Percentiles rank a stretch among this genome's conserved stretches.
These are phyloP conservation scores for Dentiscutata heterogama DNA, from an alignment of 371 early-diverging fungal genomes.

Conservation along the genomic window DNA sequence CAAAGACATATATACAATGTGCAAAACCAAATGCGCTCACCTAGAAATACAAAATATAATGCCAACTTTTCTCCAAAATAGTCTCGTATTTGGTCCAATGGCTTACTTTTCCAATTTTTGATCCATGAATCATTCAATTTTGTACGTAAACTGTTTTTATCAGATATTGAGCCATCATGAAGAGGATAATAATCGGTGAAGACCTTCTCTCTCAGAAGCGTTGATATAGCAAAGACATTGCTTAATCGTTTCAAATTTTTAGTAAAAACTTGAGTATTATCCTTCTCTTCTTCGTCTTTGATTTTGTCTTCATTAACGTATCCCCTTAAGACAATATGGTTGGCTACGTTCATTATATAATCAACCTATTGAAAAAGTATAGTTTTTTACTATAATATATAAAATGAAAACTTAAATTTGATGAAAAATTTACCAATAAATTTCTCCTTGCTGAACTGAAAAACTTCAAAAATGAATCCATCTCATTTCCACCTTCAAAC, in stretches of 20 bases:
- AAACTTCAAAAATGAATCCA: neutral
- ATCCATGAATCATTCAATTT: slow-evolving; percentile 30
- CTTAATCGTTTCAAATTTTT: too few relatives aligned
- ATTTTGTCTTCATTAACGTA: neutral
- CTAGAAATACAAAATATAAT: slow-evolving; percentile 71
- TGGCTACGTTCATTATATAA: slow-evolving; percentile 24
- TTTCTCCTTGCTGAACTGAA: neutral
- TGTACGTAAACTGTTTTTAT: neutral
- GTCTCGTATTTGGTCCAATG: slow-evolving; percentile 57
- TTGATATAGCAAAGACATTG: too few relatives aligned
- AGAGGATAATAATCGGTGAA: neutral
- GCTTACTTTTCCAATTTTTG: slow-evolving; percentile 46
- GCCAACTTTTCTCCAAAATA: slow-evolving; percentile 74
- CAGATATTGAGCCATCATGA: neutral
- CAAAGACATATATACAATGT: neutral
- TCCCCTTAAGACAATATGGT: neutral
- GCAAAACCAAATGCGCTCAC: slow-evolving; percentile 12
- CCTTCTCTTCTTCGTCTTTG: neutral
- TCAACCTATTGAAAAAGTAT: slow-evolving; percentile 11
- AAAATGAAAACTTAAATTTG: neutral
- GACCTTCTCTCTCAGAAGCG: too few relatives aligned
- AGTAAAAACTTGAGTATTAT: neutral
- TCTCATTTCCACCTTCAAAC: neutral
- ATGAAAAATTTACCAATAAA: neutral
- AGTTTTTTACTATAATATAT: neutral